phyloP scores from a whole-genome alignment of 345 rosid genomes.

The Dipteronia dyeriana region DNA sequence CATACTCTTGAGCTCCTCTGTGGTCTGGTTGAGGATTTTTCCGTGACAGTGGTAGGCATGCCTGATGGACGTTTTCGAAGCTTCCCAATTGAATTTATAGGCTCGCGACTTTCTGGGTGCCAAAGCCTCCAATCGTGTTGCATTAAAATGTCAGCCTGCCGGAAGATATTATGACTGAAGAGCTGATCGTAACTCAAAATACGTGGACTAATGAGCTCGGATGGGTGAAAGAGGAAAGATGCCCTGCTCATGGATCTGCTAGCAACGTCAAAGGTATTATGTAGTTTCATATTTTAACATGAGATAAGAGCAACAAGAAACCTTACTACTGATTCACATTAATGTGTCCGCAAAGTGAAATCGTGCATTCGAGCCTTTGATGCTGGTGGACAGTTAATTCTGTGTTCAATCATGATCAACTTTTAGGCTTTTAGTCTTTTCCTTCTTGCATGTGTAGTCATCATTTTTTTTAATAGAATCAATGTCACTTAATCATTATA shows the following conservation, averaged over 20 bases:
- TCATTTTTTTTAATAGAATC: not conserved
- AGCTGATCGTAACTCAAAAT: constrained; percentile 65
- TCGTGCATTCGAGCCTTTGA: not conserved
- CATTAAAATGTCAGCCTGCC: constrained; percentile 63
- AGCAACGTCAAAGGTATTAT: constrained; percentile 54
- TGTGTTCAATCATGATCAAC: not conserved
- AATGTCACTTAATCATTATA: not conserved
- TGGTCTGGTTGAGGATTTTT: constrained; percentile 76
- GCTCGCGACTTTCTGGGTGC: constrained; percentile 49
- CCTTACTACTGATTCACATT: not conserved
- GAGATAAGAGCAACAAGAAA: not conserved
- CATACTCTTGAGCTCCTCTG: constrained; percentile 72
- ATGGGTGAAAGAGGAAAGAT: constrained; percentile 71
- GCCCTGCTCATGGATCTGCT: constrained; percentile 56
- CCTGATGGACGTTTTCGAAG: constrained; percentile 52
- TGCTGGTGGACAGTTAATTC: not conserved
- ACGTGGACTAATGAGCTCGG: constrained; percentile 71
- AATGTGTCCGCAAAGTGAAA: not conserved
- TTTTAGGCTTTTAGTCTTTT: too few species aligned
- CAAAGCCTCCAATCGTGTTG: constrained; percentile 51
- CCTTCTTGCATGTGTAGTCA: too few species aligned
- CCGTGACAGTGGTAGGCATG: constrained; percentile 71
- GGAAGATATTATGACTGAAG: constrained; percentile 62
- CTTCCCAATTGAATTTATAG: constrained; percentile 64
- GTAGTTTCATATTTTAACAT: not conserved